Percentiles rank a stretch among this genome's conserved stretches.
Evolutionary conservation across 176 grass and related monocot species (phyloP).

Genomic region (Oryza glaberrima): DNA sequence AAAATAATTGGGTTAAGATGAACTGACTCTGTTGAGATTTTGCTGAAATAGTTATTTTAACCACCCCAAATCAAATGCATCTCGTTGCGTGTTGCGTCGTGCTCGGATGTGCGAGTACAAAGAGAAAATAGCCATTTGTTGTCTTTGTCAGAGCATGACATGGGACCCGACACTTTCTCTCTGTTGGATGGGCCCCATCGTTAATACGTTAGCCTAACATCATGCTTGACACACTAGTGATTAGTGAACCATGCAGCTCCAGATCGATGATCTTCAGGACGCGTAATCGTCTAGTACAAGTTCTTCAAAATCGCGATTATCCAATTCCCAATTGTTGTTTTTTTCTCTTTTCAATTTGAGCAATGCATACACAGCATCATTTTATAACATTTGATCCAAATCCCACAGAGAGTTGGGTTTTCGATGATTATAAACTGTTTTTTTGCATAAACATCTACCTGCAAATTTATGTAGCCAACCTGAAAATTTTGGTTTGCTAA

Average conservation of each 20-base stretch:
- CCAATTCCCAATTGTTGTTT: not conserved
- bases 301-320: not conserved
- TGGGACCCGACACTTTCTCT: conserved; percentile 6
- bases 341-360: not conserved
- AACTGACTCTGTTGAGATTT: not conserved
- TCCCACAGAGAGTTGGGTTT: not conserved
- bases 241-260: conserved; percentile 18
- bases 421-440: not conserved
- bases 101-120: not conserved
- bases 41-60: not conserved
- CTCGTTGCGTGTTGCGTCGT: not conserved
- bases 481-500: not conserved
- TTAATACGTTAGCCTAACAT: not conserved
- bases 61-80: not conserved
- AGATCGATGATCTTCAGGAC: not conserved
- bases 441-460: not conserved
- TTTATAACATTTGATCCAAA: conserved; percentile 23
- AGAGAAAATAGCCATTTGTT: not conserved
- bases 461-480: not conserved
- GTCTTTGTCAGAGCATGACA: not conserved
- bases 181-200: not conserved
- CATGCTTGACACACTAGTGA: not conserved
- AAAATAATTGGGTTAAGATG: not conserved
- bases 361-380: not conserved
- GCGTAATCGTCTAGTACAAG: conserved; percentile 18